These are phyloP conservation scores for Sporothrix dimorphospora DNA, from an alignment of 2,329 filamentous ascomycete species.

Conservation along the genomic window DNA sequence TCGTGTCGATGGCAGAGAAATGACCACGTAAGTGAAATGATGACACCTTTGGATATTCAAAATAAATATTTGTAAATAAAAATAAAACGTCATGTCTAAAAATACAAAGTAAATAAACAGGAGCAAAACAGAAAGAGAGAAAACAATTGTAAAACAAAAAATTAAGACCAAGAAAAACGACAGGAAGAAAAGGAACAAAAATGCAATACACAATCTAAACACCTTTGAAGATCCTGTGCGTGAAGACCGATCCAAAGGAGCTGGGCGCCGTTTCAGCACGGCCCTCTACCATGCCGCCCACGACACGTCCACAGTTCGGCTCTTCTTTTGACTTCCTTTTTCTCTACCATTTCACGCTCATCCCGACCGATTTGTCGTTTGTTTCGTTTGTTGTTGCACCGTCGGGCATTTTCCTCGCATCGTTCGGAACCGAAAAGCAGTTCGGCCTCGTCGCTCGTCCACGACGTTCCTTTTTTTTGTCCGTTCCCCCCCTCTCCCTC, in stretches of 20 bases:
- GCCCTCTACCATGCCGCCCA: background rate
- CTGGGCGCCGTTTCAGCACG: slow-evolving; percentile 1
- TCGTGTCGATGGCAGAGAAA: too few relatives aligned
- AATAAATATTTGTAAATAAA: background rate
- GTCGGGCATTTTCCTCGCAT: background rate
- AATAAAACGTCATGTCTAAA: background rate
- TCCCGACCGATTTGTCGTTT: background rate
- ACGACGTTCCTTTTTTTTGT: too few relatives aligned
- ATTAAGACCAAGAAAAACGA: too few relatives aligned
- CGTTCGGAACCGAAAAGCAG: background rate
- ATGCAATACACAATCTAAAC: background rate
- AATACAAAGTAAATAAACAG: background rate
- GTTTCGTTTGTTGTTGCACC: background rate
- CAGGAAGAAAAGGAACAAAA: background rate
- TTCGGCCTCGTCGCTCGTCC: too few relatives aligned
- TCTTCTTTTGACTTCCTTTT: background rate
- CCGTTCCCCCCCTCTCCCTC: background rate
- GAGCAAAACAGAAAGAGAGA: background rate
- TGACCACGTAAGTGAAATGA: too few relatives aligned
- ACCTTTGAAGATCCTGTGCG: background rate
- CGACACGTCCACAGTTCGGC: background rate
- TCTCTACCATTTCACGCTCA: background rate
- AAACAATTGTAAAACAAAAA: too few relatives aligned
- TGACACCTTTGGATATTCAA: too few relatives aligned
- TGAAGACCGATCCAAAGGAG: background rate